Percentiles rank a stretch among this genome's conserved stretches.
These are phyloP conservation scores for Nigrospora sphaerica DNA, from an alignment of 2,329 filamentous ascomycete species.

Conservation along the genomic window DNA sequence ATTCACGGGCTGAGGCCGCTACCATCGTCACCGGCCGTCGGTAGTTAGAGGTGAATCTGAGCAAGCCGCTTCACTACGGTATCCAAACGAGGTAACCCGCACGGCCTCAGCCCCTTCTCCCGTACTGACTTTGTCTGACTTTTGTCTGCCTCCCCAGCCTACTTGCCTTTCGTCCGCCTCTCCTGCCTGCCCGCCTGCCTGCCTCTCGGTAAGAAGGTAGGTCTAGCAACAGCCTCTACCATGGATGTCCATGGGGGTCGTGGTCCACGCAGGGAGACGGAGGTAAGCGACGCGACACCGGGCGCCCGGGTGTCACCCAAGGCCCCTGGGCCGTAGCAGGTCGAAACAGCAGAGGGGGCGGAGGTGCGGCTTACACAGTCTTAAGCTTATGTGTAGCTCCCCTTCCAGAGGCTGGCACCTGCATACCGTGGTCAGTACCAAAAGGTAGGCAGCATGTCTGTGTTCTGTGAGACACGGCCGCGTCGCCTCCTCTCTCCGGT, in stretches of 20 bases:
- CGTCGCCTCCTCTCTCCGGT: too few species aligned
- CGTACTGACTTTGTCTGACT: too few species aligned
- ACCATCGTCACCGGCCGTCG: background rate
- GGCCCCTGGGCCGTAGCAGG: too few species aligned
- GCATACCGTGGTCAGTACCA: background rate
- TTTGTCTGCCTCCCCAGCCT: too few species aligned
- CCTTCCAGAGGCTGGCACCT: background rate
- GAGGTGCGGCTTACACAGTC: background rate
- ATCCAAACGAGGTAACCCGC: too few species aligned
- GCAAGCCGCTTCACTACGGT: too few species aligned
- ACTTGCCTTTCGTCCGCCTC: too few species aligned
- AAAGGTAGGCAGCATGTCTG: background rate
- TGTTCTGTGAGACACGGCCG: background rate
- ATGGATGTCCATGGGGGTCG: background rate
- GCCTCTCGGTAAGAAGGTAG: too few species aligned
- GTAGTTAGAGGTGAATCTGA: background rate
- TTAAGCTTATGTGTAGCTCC: slow-evolving; percentile 1
- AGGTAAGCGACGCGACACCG: background rate
- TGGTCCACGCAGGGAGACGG: background rate
- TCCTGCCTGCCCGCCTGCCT: too few species aligned
- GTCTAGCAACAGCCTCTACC: background rate
- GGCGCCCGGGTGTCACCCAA: too few species aligned
- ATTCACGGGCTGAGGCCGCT: background rate
- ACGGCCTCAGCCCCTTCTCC: too few species aligned
- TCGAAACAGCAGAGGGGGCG: too few species aligned